These are phyloP conservation scores for Gynostemma pentaphyllum DNA, from an alignment of 306 rosid species.

Conservation along the genomic window DNA sequence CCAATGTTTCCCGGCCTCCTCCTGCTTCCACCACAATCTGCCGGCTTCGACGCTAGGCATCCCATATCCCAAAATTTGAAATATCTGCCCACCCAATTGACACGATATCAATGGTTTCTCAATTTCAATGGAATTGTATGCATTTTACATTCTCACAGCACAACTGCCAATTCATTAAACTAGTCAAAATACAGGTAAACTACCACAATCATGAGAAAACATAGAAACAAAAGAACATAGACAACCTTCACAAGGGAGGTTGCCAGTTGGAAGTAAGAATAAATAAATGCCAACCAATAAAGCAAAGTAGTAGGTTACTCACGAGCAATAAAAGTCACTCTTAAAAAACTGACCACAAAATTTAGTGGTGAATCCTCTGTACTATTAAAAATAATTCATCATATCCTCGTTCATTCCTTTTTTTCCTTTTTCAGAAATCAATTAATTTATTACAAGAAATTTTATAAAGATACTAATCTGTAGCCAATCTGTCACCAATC, in stretches of 20 bases:
- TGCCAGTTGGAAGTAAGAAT: slow-evolving; percentile 26
- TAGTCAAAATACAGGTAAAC: neutral
- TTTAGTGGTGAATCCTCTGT: slow-evolving; percentile 10
- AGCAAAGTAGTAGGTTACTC: slow-evolving; percentile 60
- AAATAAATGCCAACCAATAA: slow-evolving; percentile 65
- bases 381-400: slow-evolving; percentile 5
- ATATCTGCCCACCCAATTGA: slow-evolving; percentile 26
- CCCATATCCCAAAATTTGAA: slow-evolving; percentile 56
- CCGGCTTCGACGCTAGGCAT: slow-evolving; percentile 62
- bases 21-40: slow-evolving; percentile 70
- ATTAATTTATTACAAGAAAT: slow-evolving; percentile 13
- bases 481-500: slow-evolving; percentile 38
- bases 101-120: slow-evolving; percentile 18
- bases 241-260: slow-evolving; percentile 26
- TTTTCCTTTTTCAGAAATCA: slow-evolving; percentile 16
- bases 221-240: slow-evolving; percentile 1
- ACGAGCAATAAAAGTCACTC: slow-evolving; percentile 44
- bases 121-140: neutral
- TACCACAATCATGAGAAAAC: neutral
- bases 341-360: slow-evolving; percentile 35
- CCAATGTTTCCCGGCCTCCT: slow-evolving; percentile 89
- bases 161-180: neutral
- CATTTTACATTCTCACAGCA: neutral
- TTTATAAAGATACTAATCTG: slow-evolving; percentile 14
- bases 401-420: slow-evolving; percentile 12